These are phyloP conservation scores for Symmetrospora coprosmae DNA, from an alignment of 768 basidiomycete species.

Conservation along the genomic window DNA sequence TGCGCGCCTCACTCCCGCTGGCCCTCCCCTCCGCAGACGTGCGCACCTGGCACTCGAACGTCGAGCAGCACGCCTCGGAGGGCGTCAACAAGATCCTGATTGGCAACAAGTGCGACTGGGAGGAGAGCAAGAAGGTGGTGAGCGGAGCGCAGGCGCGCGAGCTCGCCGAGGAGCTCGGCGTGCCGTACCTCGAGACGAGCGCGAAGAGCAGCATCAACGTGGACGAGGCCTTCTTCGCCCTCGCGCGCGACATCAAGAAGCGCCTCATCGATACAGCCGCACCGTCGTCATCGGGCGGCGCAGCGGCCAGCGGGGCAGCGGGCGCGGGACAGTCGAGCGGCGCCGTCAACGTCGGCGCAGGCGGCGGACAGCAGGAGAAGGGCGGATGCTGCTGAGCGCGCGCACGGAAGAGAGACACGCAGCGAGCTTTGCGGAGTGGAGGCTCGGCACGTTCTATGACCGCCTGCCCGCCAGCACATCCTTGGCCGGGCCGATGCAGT, in stretches of 20 bases:
- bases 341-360: slow-evolving; percentile 28
- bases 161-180: slow-evolving; percentile 81
- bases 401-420: too few species aligned
- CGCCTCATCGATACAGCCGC: slow-evolving; percentile 75
- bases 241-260: slow-evolving; percentile 93
- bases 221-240: slow-evolving; percentile 94
- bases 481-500: too few species aligned
- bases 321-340: slow-evolving; percentile 34
- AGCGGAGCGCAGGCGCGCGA: slow-evolving; percentile 57
- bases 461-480: too few species aligned
- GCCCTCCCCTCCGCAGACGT: slow-evolving; percentile 54
- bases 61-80: slow-evolving; percentile 96
- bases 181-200: slow-evolving; percentile 93
- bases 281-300: slow-evolving; percentile 30
- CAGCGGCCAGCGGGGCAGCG: slow-evolving; percentile 23
- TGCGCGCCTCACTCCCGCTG: neutral
- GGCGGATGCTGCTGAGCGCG: slow-evolving; percentile 30
- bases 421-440: too few species aligned
- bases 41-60: slow-evolving; percentile 93
- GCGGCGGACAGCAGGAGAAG: slow-evolving; percentile 6
- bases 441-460: too few species aligned
- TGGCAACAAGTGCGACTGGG: slow-evolving; percentile 98
- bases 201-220: slow-evolving; percentile 96
- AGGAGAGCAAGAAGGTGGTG: slow-evolving; percentile 55
- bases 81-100: slow-evolving; percentile 98